A percentile compares a stretch with the other conserved stretches of the same genome.
Conservation (phyloP, 1,284 basidiomycete species). For the Moniliella sp. region DNA sequence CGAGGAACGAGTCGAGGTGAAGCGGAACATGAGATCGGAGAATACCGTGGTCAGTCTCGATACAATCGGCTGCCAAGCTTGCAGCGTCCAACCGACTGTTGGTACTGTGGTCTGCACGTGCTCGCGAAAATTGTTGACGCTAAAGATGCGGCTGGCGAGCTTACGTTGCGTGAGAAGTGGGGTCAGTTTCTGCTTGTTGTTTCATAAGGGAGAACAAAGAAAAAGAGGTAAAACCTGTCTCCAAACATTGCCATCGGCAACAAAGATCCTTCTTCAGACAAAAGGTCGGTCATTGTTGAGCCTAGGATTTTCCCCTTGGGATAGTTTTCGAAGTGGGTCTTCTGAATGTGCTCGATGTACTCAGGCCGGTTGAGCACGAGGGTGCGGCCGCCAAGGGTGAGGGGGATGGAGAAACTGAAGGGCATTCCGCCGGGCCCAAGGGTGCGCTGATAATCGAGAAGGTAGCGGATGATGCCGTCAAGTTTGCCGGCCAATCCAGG, state of each 20-base stretch:
- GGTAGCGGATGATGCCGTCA: too few relatives aligned
- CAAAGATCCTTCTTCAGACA: too few relatives aligned
- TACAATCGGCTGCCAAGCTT: slow-evolving; percentile 3
- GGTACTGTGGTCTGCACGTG: slow-evolving; percentile 14
- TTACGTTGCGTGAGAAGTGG: too few relatives aligned
- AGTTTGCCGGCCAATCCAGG: too few relatives aligned
- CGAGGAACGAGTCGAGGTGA: slow-evolving; percentile 4
- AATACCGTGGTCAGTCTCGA: slow-evolving; percentile 1
- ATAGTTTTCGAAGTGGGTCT: slow-evolving; percentile 28
- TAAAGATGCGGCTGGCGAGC: slow-evolving; percentile 17
- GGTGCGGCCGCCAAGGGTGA: too few relatives aligned
- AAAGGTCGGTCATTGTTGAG: too few relatives aligned
- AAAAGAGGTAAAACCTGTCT: too few relatives aligned
- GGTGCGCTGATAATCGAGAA: too few relatives aligned
- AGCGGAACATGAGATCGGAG: slow-evolving; percentile 15
- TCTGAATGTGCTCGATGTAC: slow-evolving; percentile 27
- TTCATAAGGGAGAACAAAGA: too few relatives aligned
- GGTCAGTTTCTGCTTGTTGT: too few relatives aligned
- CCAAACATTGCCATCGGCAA: not conserved
- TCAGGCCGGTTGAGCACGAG: slow-evolving; percentile 10
- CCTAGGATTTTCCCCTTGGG: slow-evolving; percentile 2
- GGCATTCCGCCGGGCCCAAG: too few relatives aligned
- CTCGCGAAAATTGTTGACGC: slow-evolving; percentile 13
- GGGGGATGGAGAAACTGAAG: too few relatives aligned
- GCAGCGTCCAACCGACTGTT: slow-evolving; percentile 9